Evolutionary conservation across 257 asterid genomes (phyloP), one percentile per base, ranked within the genome.

Genomic region (Rauvolfia tetraphylla): DNA sequence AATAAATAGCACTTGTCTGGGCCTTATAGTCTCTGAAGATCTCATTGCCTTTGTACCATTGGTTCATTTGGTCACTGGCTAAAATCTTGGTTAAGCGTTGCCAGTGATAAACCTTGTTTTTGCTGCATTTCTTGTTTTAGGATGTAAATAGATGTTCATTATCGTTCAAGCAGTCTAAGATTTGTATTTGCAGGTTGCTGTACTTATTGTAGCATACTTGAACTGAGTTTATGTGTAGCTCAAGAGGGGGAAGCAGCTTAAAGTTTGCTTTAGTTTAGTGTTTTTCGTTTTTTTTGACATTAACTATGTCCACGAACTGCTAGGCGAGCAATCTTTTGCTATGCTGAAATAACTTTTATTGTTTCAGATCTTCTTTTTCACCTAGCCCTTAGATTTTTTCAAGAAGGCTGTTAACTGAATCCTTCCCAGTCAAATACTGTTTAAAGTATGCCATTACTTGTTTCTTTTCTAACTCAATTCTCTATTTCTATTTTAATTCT

Each of bases 361-460:
- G 29, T 71, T 44, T 70, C 69, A 48, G 59, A 70, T 22, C 41
- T 31, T 59, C 36, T 18, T 29, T 77, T 31, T 46, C 65, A 69
- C 63, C 54, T 44, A 61, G 39, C 22, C 23, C 49, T 54, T 54
- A 39, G 25, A 31, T 23, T 14, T 12, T 33, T 58, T 65, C 7
- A 58, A 72, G 54, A 44, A 48, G 39, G 53, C 72, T 25, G 25
- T 71, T 77, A 42, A 44, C 54, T 74, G 36, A 27, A 42, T 75
- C 66, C 61, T 27, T 57, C 25, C 12, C 33, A 38, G 8, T 22
- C 44, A 38, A 49, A 57, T 58, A 15, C 42, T 77, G 27, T 42
- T 33, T 31, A 27, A 57, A 54, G n/a, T 9, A 57, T n/a, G 17
- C 13, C 36, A 49, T 42, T 68, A 3, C 9, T 44, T 49, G 38